These are phyloP conservation scores for Paraphoma chrysanthemicola DNA, from an alignment of 2,329 filamentous ascomycete species.

Conservation along the genomic window DNA sequence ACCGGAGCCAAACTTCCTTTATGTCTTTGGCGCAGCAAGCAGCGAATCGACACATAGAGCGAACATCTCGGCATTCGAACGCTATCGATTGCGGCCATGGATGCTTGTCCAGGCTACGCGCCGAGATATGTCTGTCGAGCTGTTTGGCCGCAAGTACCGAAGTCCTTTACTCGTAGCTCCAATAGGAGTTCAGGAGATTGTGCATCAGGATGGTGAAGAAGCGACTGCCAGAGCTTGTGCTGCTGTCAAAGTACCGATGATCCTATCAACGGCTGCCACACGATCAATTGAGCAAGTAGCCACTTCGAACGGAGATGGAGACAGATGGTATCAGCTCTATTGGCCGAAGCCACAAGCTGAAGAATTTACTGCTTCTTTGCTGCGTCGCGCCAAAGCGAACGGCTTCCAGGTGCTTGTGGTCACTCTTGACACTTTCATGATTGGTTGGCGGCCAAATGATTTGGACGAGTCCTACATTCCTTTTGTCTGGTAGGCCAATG, in stretches of 20 bases:
- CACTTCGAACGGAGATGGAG: conserved; percentile 61
- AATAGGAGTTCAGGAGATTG: conserved; percentile 72
- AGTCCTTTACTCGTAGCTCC: conserved; percentile 70
- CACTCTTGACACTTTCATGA: conserved; percentile 73
- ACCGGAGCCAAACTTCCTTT: conserved; percentile 48
- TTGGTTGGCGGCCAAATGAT: conserved; percentile 73
- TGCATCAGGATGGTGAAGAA: conserved; percentile 70
- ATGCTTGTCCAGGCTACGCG: conserved; percentile 51
- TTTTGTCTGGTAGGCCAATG: conserved; percentile 53
- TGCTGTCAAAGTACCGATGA: conserved; percentile 68
- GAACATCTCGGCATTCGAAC: conserved; percentile 49
- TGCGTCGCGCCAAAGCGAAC: conserved; percentile 65
- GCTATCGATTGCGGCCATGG: conserved; percentile 48
- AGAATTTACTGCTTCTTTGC: conserved; percentile 68
- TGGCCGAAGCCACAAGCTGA: conserved; percentile 72
- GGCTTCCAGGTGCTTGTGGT: conserved; percentile 73
- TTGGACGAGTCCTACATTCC: conserved; percentile 69
- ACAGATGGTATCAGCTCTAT: conserved; percentile 77
- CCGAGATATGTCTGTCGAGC: conserved; percentile 35
- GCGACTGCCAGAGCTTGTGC: conserved; percentile 69
- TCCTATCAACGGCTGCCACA: conserved; percentile 70
- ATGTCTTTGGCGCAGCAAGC: conserved; percentile 49
- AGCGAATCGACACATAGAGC: conserved; percentile 44
- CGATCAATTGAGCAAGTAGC: conserved; percentile 72
- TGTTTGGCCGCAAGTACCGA: conserved; percentile 54